Evolutionary conservation across 257 asterid genomes (phyloP), one percentile per base, ranked within the genome.

Genomic region (Leonotis leonurus): DNA sequence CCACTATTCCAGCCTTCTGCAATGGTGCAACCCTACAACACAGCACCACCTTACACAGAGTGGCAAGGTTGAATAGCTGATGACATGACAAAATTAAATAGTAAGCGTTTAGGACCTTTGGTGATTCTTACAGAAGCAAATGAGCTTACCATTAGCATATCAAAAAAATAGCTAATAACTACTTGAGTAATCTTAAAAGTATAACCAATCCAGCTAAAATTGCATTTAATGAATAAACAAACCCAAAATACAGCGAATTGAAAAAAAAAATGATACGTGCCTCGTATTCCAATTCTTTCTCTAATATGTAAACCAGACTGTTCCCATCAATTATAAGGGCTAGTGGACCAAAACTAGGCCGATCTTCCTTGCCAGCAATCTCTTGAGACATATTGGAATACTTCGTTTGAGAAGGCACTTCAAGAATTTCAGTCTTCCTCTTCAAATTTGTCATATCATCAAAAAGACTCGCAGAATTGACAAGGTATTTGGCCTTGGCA

Each of bases 1-100:
- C 95, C 70, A 93, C 99, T 61, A 89, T 85, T 71, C 99, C 99
- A 82, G 96, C 96, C 80, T 93, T 93, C 78, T 93, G 99, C 79
- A 93, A 70, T 64, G 99, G 97, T 60, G 97, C 97, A 73, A 89
- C 97, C 71, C 97, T 89, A 71, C 97, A 93, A 75, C 99, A 93
- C 59, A 93, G 80, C 76, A 93, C 99, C 66, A 81, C 99, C 73
- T 36, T 76, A 74, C 99, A 93, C 26, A 84, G 76, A 26, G 88
- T 93, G 60, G 99, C 97, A 65, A 93, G 90, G 78, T 87, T 84
- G 77, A 83, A 93, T 49, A 93, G 86, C 99, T 93, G 96, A 53
- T 62, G 64, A 66, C 70, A 64, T 27, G 56, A 63, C 11, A 78
- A 75, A 25, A 69, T 48, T 39, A 62, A 70, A 50, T 50, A 9